Conservation (phyloP, 768 basidiomycete genomes). For the Russula virescens region DNA sequence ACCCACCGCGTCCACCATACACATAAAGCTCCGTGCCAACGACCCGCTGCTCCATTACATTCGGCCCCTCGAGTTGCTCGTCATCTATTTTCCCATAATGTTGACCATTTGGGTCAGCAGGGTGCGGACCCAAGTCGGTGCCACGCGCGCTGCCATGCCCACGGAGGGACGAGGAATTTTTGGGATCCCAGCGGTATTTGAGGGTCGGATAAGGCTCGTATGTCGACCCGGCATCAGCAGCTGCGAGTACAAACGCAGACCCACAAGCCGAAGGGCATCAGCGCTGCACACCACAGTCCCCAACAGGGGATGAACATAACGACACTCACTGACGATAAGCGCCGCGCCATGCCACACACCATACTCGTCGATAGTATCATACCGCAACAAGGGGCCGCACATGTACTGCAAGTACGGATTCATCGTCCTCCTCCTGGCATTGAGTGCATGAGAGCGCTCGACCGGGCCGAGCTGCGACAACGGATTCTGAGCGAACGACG, state of each 20-base stretch:
- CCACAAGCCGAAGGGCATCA: background rate
- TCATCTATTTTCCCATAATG: constrained; percentile 24
- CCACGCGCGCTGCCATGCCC: constrained; percentile 17
- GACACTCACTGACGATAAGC: constrained; percentile 75
- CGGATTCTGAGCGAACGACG: constrained; percentile 29
- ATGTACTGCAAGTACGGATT: constrained; percentile 83
- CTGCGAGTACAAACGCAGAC: constrained; percentile 35
- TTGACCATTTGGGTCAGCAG: constrained; percentile 61
- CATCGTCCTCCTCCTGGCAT: constrained; percentile 58
- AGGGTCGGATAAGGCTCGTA: constrained; percentile 72
- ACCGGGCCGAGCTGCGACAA: constrained; percentile 51
- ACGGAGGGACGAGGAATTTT: constrained; percentile 28
- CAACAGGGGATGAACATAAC: background rate
- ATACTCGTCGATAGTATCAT: constrained; percentile 77
- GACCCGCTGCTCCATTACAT: constrained; percentile 39
- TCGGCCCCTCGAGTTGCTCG: constrained; percentile 22
- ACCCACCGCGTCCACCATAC: constrained; percentile 53
- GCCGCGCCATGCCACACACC: constrained; percentile 86
- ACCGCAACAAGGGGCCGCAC: constrained; percentile 86
- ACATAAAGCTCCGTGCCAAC: constrained; percentile 70
- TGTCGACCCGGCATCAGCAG: constrained; percentile 70
- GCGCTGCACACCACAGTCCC: background rate
- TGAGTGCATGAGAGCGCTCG: constrained; percentile 51
- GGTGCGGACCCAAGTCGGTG: constrained; percentile 60
- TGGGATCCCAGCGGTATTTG: constrained; percentile 70